These are phyloP conservation scores for Arxiozyma heterogenica DNA, from an alignment of 1,139 yeast species.

Conservation along the genomic window DNA sequence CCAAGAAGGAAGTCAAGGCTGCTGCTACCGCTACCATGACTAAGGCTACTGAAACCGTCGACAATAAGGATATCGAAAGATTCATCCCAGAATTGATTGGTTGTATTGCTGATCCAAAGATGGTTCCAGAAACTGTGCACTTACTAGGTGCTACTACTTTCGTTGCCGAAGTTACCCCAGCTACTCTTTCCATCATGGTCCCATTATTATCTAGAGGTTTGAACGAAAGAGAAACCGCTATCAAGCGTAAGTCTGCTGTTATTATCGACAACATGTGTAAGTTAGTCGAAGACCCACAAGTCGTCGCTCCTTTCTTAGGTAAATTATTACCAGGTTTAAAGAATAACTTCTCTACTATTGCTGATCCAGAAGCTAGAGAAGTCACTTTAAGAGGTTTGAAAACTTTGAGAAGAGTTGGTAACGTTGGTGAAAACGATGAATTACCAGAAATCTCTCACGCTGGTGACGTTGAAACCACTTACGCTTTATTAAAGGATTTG, in stretches of 20 bases:
- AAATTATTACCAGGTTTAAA: conserved; percentile 93
- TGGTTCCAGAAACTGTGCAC: conserved; percentile 98
- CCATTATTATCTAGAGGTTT: conserved; percentile 98
- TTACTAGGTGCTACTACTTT: conserved; percentile 98
- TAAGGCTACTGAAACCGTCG: conserved; percentile 94
- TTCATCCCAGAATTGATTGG: conserved; percentile 95
- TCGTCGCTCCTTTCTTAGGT: conserved; percentile 97
- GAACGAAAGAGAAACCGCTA: conserved; percentile 98
- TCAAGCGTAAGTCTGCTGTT: conserved; percentile 99
- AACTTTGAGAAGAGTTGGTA: conserved; percentile 99
- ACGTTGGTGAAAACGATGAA: conserved; percentile 76
- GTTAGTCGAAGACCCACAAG: conserved; percentile 99
- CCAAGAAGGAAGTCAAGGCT: conserved; percentile 94
- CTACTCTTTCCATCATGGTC: conserved; percentile 98
- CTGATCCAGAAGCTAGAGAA: conserved; percentile 99
- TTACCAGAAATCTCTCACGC: conserved; percentile 97
- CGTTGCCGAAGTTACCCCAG: conserved; percentile 98
- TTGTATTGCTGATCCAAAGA: conserved; percentile 94
- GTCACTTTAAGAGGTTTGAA: conserved; percentile 94
- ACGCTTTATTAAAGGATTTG: conserved; percentile 69
- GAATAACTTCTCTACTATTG: conserved; percentile 88
- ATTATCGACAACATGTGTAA: conserved; percentile 99
- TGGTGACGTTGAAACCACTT: conserved; percentile 87
- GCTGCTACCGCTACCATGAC: conserved; percentile 94
- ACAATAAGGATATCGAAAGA: conserved; percentile 98